These are phyloP conservation scores for Ophiostoma sp. DNA, from an alignment of 2,329 filamentous ascomycete genomes.

Conservation along the genomic window DNA sequence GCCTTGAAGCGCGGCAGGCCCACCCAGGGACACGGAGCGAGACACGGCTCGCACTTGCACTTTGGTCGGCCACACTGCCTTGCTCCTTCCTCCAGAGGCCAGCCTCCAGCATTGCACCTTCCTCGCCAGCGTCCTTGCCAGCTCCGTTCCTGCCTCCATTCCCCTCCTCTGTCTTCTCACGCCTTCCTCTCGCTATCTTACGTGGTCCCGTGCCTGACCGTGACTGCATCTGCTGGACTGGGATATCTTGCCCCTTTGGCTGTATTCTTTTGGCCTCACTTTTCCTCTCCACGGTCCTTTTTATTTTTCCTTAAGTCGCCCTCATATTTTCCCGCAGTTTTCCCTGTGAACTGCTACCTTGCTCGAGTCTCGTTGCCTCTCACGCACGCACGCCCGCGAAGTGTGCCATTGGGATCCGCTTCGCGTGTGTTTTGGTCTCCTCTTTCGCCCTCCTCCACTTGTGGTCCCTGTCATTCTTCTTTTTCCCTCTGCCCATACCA, in stretches of 20 bases:
- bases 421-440: constrained; percentile 21
- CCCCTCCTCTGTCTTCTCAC: constrained; percentile 10
- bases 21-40: background rate
- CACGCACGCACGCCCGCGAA: background rate
- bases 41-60: background rate
- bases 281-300: background rate
- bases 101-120: constrained; percentile 2
- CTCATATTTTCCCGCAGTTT: constrained; percentile 3
- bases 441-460: constrained; percentile 16
- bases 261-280: background rate
- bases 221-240: background rate
- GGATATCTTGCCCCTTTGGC: background rate
- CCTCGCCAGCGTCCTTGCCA: background rate
- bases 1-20: constrained; percentile 13
- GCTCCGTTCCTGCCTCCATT: background rate
- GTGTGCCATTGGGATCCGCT: constrained; percentile 18
- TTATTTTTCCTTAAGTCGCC: background rate
- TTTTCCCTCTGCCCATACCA: constrained; percentile 20
- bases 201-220: background rate
- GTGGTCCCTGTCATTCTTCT: constrained; percentile 21
- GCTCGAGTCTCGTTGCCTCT: background rate
- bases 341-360: background rate
- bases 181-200: no score
- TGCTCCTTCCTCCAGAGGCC: constrained; percentile 1
- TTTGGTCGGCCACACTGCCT: background rate